Percentiles rank a stretch among this genome's conserved stretches.
phyloP scores from a whole-genome alignment of 1,139 yeast genomes.

The Pichia sp. region DNA sequence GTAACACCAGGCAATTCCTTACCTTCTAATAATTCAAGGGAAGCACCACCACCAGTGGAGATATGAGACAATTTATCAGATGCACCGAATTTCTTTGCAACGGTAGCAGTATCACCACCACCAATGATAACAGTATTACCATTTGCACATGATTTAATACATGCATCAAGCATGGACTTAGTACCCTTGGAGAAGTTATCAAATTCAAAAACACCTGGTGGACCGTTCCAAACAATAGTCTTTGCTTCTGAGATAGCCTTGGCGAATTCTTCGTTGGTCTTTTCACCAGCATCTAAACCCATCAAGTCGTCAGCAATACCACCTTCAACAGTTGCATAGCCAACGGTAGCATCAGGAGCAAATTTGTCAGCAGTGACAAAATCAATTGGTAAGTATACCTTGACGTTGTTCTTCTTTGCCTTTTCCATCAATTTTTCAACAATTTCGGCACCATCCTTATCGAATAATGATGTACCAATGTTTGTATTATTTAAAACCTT shows the following conservation, averaged over 20 bases:
- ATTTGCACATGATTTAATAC: constrained; percentile 72
- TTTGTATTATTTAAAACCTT: constrained; percentile 77
- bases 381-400: constrained; percentile 87
- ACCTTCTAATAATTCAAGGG: constrained; percentile 95
- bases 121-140: constrained; percentile 96
- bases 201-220: constrained; percentile 98
- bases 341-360: constrained; percentile 78
- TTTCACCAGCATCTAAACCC: constrained; percentile 94
- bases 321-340: constrained; percentile 70
- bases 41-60: constrained; percentile 99
- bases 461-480: constrained; percentile 86
- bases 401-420: constrained; percentile 92
- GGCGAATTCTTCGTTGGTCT: constrained; percentile 67
- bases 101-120: constrained; percentile 99
- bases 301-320: constrained; percentile 93
- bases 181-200: constrained; percentile 87
- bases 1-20: constrained; percentile 94
- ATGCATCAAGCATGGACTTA: constrained; percentile 78
- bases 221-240: constrained; percentile 99
- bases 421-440: constrained; percentile 83
- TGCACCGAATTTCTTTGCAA: constrained; percentile 93
- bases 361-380: constrained; percentile 91
- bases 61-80: constrained; percentile 94
- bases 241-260: constrained; percentile 81
- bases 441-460: constrained; percentile 87